phyloP scores from a whole-genome alignment of 2,329 filamentous ascomycete genomes.

The Volutella citrinella region DNA sequence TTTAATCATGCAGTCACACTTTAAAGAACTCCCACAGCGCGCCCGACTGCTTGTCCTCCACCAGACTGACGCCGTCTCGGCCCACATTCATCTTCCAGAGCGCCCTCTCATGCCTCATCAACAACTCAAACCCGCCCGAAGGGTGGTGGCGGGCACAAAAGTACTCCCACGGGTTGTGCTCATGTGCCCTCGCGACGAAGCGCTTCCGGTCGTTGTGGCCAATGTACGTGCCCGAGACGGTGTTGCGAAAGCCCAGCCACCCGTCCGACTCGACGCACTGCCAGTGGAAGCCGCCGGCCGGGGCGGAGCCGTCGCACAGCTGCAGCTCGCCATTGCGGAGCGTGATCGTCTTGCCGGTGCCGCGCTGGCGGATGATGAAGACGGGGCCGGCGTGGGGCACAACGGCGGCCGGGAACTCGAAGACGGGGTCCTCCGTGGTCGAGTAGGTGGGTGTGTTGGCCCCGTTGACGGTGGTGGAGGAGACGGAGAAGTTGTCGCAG shows the following conservation, averaged over 20 bases:
- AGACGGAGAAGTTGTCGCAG: slow-evolving; percentile 16
- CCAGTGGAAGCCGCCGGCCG: slow-evolving; percentile 31
- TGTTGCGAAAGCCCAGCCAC: slow-evolving; percentile 37
- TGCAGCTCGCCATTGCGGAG: slow-evolving; percentile 26
- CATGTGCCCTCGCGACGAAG: slow-evolving; percentile 19
- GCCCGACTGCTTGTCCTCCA: slow-evolving; percentile 23
- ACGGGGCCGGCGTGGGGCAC: slow-evolving; percentile 23
- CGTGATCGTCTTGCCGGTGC: slow-evolving; percentile 26
- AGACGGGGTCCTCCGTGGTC: too few species aligned
- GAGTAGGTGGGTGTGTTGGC: too few species aligned
- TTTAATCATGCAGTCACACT: slow-evolving; percentile 1
- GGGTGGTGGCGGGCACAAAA: slow-evolving; percentile 28
- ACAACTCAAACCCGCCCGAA: slow-evolving; percentile 30
- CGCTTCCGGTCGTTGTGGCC: slow-evolving; percentile 27
- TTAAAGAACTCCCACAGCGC: slow-evolving; percentile 30
- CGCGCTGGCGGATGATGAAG: slow-evolving; percentile 30
- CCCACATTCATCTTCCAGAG: slow-evolving; percentile 27
- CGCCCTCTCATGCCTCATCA: slow-evolving; percentile 24
- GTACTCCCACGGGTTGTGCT: slow-evolving; percentile 27
- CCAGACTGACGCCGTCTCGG: slow-evolving; percentile 19
- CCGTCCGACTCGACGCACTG: slow-evolving; percentile 34
- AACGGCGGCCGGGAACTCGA: slow-evolving; percentile 10
- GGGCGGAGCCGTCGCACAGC: slow-evolving; percentile 15
- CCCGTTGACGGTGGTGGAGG: slow-evolving; percentile 13
- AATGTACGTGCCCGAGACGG: slow-evolving; percentile 29